Evolutionary conservation across 2,329 filamentous ascomycete genomes (phyloP).

Genomic region (Grosmannia penicillata): DNA sequence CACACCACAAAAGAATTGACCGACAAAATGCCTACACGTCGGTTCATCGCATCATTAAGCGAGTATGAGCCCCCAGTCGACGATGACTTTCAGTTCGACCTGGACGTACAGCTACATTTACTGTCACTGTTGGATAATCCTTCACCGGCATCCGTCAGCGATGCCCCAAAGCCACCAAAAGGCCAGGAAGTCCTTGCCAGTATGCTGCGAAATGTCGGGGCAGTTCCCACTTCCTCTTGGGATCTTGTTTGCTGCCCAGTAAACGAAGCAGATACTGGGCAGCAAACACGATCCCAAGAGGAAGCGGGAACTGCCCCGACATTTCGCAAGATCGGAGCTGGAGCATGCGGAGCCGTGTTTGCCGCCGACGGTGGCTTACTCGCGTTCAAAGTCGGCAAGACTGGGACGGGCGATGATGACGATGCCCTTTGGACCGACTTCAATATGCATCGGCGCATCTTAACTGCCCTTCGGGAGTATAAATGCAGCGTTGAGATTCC

Average conservation of each 20-base stretch:
- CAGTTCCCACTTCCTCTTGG: background rate
- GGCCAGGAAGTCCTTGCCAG: background rate
- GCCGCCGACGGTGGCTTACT: background rate
- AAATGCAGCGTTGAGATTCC: conserved; percentile 5
- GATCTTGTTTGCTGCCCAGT: too few relatives aligned
- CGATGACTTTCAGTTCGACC: background rate
- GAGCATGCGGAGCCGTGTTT: conserved; percentile 8
- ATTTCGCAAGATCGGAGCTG: conserved; percentile 7
- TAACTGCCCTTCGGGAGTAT: background rate
- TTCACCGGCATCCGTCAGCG: background rate
- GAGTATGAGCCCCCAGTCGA: background rate
- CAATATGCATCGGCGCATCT: conserved; percentile 3
- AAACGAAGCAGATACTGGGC: background rate
- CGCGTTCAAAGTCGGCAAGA: conserved; percentile 9
- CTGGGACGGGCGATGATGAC: background rate
- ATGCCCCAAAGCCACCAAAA: background rate
- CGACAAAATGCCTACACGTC: background rate
- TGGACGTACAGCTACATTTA: background rate
- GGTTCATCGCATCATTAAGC: background rate
- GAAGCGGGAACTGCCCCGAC: background rate
- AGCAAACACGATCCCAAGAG: background rate
- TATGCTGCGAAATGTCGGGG: background rate
- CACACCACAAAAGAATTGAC: too few relatives aligned
- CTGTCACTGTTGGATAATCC: background rate
- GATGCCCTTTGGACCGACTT: conserved; percentile 8